Base-by-base conservation (phyloP, 257 asterid species). In the Capsicum pubescens region DNA sequence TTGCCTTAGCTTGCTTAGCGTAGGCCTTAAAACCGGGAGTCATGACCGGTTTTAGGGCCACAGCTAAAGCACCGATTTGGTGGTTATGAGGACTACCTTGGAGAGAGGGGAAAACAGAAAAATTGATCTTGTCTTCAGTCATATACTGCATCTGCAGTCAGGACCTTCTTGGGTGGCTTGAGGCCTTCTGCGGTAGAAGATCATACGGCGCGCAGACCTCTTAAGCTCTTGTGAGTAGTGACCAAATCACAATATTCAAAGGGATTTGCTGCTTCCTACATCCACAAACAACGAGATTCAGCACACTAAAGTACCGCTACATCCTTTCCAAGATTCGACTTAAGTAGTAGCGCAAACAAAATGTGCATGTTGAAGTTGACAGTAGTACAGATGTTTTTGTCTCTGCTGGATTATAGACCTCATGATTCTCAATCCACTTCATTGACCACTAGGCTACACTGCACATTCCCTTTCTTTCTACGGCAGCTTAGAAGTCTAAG, bases 61-160 rank as follows among this genome's bases (percentile, higher is more conserved):
- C 99, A 83, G 98, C 99, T 85, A 95, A 92, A 86, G 99, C 99
- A 86, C 97, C 99, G 14, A 95, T 95, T 84, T 95, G 99, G 90
- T 95, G 99, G 87, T 95, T 95, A 94, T 95, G 99, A 16, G 98
- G 98, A 70, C 99, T 98, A 14, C 99, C 99, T 92, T 95, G 99
- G 67, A 95, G 97, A 36, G 99, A 89, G 8, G 99, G 99, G 92
- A 95, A 95, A 84, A 94, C 99, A 1, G 99, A 95, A 87, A 95
- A 95, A 88, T 95, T 95, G 87, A 95, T 84, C 90, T 93, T 93
- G 94, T 95, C 98, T 91, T 95, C 99, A 44, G 68, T 94, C 98
- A 72, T 95, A 95, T 8, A 90, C 95, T 0, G 97, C 95, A 90
- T 84, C 95, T 87, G 93, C 95, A 0, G 99, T 98, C 83, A 94